These are phyloP conservation scores for Populus hybrid DNA, from an alignment of 441 rosid genomes.

Conservation along the genomic window DNA sequence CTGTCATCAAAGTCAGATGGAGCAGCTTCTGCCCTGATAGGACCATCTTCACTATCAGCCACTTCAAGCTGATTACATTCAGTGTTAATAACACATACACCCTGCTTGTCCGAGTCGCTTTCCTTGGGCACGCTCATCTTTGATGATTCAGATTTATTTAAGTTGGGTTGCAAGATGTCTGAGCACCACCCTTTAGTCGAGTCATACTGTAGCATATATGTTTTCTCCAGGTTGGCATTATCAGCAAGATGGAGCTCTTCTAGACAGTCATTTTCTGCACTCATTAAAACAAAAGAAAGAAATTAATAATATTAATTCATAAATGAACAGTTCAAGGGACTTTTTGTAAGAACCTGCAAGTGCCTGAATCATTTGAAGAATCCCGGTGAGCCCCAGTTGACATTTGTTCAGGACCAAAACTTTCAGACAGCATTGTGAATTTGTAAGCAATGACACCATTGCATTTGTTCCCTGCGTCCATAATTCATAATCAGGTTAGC, in stretches of 20 bases:
- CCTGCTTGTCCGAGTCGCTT: slow-evolving; percentile 23
- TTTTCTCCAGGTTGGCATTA: slow-evolving; percentile 40
- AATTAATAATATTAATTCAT: not conserved
- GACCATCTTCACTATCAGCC: slow-evolving; percentile 88
- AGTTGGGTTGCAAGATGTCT: slow-evolving; percentile 23
- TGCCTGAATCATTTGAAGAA: slow-evolving; percentile 68
- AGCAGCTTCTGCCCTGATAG: slow-evolving; percentile 28
- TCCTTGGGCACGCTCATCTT: slow-evolving; percentile 20
- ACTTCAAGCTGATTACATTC: slow-evolving; percentile 55
- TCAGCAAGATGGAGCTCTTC: slow-evolving; percentile 78
- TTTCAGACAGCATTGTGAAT: slow-evolving; percentile 60
- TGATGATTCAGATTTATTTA: slow-evolving; percentile 23
- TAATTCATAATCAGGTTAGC: slow-evolving; percentile 13
- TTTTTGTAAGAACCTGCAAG: slow-evolving; percentile 51
- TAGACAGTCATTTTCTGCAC: slow-evolving; percentile 59
- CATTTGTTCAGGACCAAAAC: slow-evolving; percentile 64
- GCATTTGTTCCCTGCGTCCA: slow-evolving; percentile 61
- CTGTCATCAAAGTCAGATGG: slow-evolving; percentile 40
- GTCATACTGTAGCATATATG: slow-evolving; percentile 9
- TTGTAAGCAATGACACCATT: slow-evolving; percentile 52
- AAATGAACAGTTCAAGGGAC: not conserved
- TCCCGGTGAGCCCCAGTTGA: slow-evolving; percentile 63
- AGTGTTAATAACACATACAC: slow-evolving; percentile 33
- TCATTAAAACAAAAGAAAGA: not conserved
- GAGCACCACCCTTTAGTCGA: slow-evolving; percentile 19